phyloP scores from a whole-genome alignment of 345 rosid genomes.

The Leavenworthia alabamica region DNA sequence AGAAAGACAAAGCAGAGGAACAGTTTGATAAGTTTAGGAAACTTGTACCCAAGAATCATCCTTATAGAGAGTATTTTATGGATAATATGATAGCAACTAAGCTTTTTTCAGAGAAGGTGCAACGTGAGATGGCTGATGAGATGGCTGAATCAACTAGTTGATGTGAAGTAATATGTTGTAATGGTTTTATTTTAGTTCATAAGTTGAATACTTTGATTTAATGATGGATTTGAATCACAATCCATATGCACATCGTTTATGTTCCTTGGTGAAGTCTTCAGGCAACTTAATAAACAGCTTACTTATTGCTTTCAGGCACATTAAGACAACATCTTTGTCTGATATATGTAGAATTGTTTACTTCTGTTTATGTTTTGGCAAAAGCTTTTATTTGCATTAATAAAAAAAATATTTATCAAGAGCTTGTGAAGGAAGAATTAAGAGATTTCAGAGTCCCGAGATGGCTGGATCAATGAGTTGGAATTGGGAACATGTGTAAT shows the following conservation, averaged over 20 bases:
- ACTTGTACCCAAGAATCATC: conserved; percentile 84
- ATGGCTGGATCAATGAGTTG: conserved; percentile 30
- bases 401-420: background rate
- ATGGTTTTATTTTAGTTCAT: too few species aligned
- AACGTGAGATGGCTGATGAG: conserved; percentile 46
- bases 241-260: too few species aligned
- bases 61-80: conserved; percentile 66
- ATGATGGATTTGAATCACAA: too few species aligned
- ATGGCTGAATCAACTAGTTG: conserved; percentile 32
- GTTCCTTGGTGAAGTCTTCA: too few species aligned
- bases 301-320: too few species aligned
- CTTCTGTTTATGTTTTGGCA: background rate
- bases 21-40: conserved; percentile 68
- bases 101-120: conserved; percentile 54
- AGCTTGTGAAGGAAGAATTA: background rate
- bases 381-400: background rate
- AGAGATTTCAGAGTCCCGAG: conserved; percentile 14
- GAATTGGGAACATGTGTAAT: conserved; percentile 6
- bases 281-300: too few species aligned
- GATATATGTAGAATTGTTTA: background rate
- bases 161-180: too few species aligned
- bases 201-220: too few species aligned
- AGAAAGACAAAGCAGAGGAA: conserved; percentile 76
- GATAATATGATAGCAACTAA: conserved; percentile 68
- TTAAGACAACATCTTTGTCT: background rate